These are phyloP conservation scores for Monosporascus sp. DNA, from an alignment of 2,329 filamentous ascomycete genomes.

Conservation along the genomic window DNA sequence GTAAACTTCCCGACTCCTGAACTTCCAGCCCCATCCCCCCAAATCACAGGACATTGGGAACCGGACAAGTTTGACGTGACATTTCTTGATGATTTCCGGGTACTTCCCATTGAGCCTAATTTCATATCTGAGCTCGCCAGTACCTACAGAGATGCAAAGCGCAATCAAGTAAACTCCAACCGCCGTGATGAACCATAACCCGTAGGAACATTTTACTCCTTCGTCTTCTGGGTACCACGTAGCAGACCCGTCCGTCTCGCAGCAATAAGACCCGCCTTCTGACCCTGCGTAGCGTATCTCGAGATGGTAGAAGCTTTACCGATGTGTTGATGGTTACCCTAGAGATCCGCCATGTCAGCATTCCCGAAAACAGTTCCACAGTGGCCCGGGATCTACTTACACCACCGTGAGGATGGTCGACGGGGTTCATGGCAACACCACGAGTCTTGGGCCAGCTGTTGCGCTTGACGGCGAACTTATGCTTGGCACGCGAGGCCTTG, in stretches of 20 bases:
- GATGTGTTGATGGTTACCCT: conserved; percentile 99
- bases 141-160: conserved; percentile 56
- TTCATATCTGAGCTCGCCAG: conserved; percentile 30
- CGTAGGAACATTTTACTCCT: conserved; percentile 65
- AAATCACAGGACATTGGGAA: neutral
- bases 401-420: conserved; percentile 98
- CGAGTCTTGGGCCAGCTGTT: conserved; percentile 99
- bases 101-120: conserved; percentile 34
- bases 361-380: conserved; percentile 3
- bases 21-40: neutral
- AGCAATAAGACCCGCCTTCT: conserved; percentile 99
- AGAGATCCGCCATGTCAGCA: conserved; percentile 38
- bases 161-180: conserved; percentile 58
- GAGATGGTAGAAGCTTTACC: conserved; percentile 99
- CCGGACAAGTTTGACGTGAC: too few relatives aligned
- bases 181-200: conserved; percentile 46
- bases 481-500: conserved; percentile 99
- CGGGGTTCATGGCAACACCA: conserved; percentile 99
- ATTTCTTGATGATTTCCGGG: conserved; percentile 22
- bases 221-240: conserved; percentile 99
- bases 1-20: neutral
- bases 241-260: conserved; percentile 99
- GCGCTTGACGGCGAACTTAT: conserved; percentile 99
- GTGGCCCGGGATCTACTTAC: conserved; percentile 38
- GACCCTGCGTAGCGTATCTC: conserved; percentile 93